These are phyloP conservation scores for Cyphellophora europaea DNA, from an alignment of 2,329 filamentous ascomycete species.

Conservation along the genomic window DNA sequence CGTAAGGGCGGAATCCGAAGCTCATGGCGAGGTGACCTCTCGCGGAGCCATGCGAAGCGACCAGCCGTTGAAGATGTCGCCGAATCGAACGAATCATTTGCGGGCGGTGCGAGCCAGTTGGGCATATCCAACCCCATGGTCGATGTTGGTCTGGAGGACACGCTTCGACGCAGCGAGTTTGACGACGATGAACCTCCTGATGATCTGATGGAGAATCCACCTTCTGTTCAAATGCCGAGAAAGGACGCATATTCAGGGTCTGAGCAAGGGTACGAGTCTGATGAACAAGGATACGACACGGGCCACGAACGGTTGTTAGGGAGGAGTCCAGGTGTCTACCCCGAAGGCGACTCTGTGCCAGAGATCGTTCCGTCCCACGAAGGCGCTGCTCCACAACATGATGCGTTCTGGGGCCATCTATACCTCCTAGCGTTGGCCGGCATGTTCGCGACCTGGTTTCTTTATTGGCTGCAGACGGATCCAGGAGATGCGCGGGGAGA, in stretches of 20 bases:
- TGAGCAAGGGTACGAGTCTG: constrained; percentile 27
- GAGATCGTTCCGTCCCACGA: constrained; percentile 49
- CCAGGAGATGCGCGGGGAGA: constrained; percentile 64
- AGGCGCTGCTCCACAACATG: constrained; percentile 67
- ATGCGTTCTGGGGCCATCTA: constrained; percentile 84
- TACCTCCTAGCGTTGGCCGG: constrained; percentile 78
- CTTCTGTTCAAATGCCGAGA: constrained; percentile 48
- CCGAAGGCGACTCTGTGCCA: constrained; percentile 42
- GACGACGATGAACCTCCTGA: constrained; percentile 32
- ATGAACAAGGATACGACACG: constrained; percentile 43
- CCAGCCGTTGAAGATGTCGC: constrained; percentile 25
- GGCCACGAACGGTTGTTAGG: constrained; percentile 21
- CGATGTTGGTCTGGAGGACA: constrained; percentile 73
- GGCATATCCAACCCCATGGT: constrained; percentile 63
- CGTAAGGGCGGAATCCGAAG: constrained; percentile 43
- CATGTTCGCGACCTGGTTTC: constrained; percentile 76
- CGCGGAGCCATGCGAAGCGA: constrained; percentile 29
- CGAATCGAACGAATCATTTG: constrained; percentile 22
- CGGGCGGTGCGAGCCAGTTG: constrained; percentile 20
- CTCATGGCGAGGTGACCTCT: constrained; percentile 45
- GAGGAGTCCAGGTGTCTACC: constrained; percentile 37
- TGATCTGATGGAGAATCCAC: constrained; percentile 39
- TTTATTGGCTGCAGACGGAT: constrained; percentile 84
- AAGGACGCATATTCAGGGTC: constrained; percentile 29
- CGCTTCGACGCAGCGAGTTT: constrained; percentile 37